phyloP scores from a whole-genome alignment of 106 monocot genomes.

The Dendrobium chrysotoxum region DNA sequence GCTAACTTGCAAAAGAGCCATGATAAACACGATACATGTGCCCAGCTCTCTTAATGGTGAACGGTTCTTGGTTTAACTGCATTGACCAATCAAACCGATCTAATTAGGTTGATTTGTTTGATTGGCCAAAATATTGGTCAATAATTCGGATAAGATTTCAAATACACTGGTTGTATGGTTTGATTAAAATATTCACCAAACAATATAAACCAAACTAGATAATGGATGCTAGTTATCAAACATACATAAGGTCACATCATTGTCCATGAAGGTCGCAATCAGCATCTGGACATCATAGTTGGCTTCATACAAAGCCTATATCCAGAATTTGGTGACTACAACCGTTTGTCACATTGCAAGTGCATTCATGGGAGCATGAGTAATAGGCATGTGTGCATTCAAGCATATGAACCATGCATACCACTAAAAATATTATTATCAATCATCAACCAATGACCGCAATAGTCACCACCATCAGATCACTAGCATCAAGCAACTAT shows the following conservation, averaged over 20 bases:
- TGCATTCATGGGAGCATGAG: neutral
- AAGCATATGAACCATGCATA: neutral
- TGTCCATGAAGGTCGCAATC: too few species aligned
- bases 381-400: neutral
- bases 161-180: neutral
- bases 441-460: neutral
- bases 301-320: too few species aligned
- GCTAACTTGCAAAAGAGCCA: neutral
- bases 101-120: neutral
- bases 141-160: neutral
- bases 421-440: neutral
- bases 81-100: neutral
- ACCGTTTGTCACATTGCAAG: neutral
- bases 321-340: too few species aligned
- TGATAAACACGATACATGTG: neutral
- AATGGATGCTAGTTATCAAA: neutral
- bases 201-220: neutral
- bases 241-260: neutral
- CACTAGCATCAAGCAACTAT: neutral
- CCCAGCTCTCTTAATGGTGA: neutral
- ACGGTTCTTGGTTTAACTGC: neutral
- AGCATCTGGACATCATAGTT: neutral
- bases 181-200: neutral
- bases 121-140: neutral
- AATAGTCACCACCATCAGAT: neutral